Evolutionary conservation across 1,139 yeast genomes (phyloP).

Genomic region (Scheffersomyces illinoinensis): DNA sequence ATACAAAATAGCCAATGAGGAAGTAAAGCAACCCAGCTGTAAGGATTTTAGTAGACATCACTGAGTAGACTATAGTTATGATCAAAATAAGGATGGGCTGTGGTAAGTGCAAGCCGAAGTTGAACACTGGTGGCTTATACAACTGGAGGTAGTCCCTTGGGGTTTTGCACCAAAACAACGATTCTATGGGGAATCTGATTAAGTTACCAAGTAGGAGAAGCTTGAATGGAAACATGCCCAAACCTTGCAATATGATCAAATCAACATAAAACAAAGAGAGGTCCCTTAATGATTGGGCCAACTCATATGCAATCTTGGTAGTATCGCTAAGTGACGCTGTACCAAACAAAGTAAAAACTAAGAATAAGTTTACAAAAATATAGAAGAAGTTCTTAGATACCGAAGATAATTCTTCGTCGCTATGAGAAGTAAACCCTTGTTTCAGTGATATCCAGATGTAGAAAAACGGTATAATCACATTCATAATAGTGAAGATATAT

Average conservation of each 20-base stretch:
- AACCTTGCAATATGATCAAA: slow-evolving; percentile 70
- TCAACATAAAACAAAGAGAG: slow-evolving; percentile 74
- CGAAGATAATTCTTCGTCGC: slow-evolving; percentile 74
- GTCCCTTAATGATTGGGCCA: slow-evolving; percentile 70
- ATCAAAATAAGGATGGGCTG: slow-evolving; percentile 77
- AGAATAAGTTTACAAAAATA: slow-evolving; percentile 73
- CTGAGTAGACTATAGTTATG: slow-evolving; percentile 75
- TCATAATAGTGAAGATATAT: slow-evolving; percentile 67
- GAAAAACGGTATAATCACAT: slow-evolving; percentile 66
- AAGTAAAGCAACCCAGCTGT: slow-evolving; percentile 75
- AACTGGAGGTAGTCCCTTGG: slow-evolving; percentile 71
- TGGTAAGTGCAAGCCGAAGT: slow-evolving; percentile 79
- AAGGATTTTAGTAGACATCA: slow-evolving; percentile 73
- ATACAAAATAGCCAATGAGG: slow-evolving; percentile 71
- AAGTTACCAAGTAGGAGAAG: slow-evolving; percentile 52
- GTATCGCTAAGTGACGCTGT: slow-evolving; percentile 78
- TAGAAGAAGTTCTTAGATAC: slow-evolving; percentile 78
- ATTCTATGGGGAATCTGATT: slow-evolving; percentile 21
- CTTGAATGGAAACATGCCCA: slow-evolving; percentile 77
- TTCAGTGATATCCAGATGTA: slow-evolving; percentile 64
- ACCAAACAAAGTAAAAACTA: slow-evolving; percentile 79
- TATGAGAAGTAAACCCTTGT: slow-evolving; percentile 73
- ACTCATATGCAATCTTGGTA: slow-evolving; percentile 68
- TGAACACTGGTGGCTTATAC: slow-evolving; percentile 75
- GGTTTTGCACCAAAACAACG: slow-evolving; percentile 32